Conservation (phyloP, 441 rosid genomes). For the Euphorbia schlechtendalii region DNA sequence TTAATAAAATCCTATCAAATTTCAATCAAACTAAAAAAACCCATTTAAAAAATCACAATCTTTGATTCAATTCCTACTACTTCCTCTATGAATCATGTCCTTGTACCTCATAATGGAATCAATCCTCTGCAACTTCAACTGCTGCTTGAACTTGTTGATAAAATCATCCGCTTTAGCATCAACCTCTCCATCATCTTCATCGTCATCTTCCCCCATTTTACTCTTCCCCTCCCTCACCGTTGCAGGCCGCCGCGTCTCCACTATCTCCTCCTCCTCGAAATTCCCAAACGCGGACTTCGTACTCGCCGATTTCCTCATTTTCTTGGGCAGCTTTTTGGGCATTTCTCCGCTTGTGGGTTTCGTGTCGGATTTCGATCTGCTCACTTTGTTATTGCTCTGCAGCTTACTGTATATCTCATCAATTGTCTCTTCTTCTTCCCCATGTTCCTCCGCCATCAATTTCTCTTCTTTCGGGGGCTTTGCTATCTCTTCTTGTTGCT, state of each 20-base stretch:
- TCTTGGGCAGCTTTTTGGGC: constrained; percentile 49
- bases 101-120: constrained; percentile 57
- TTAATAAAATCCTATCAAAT: constrained; percentile 13
- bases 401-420: constrained; percentile 53
- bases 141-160: constrained; percentile 69
- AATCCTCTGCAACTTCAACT: constrained; percentile 67
- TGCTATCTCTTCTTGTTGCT: constrained; percentile 16
- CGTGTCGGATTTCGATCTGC: constrained; percentile 52
- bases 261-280: constrained; percentile 29
- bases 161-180: constrained; percentile 81
- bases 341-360: constrained; percentile 48
- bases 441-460: constrained; percentile 21
- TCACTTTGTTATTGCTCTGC: constrained; percentile 26
- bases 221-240: constrained; percentile 29
- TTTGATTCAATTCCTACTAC: constrained; percentile 23
- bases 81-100: constrained; percentile 44
- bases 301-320: constrained; percentile 88
- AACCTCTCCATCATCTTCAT: constrained; percentile 43
- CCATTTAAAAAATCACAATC: too few species aligned
- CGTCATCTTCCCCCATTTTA: constrained; percentile 16
- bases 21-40: constrained; percentile 11
- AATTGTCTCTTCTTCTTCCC: constrained; percentile 29
- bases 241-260: constrained; percentile 33
- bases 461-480: constrained; percentile 12
- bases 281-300: constrained; percentile 51